A percentile compares a stretch with the other conserved stretches of the same genome.
Evolutionary conservation across 1,284 basidiomycete species (phyloP).

Genomic region (Cutaneotrichosporon daszewskae): DNA sequence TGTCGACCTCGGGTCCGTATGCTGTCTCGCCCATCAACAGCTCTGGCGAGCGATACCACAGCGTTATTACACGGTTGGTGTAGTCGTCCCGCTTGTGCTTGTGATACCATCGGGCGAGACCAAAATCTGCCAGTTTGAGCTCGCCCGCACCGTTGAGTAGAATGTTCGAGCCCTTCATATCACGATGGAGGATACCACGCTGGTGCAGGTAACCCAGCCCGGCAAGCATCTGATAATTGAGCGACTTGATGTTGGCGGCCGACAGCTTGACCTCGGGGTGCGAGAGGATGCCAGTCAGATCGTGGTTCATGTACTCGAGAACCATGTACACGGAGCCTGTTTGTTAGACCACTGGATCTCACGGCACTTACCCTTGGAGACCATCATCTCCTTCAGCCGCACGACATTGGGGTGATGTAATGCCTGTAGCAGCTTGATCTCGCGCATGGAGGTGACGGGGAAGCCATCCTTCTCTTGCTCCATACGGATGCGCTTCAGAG

Average conservation of each 20-base stretch:
- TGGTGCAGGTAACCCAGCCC: conserved; percentile 92
- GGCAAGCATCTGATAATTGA: conserved; percentile 88
- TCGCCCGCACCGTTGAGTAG: conserved; percentile 88
- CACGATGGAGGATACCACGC: conserved; percentile 92
- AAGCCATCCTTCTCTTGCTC: conserved; percentile 96
- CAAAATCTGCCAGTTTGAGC: conserved; percentile 95
- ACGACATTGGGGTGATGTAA: conserved; percentile 86
- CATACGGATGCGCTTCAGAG: conserved; percentile 96
- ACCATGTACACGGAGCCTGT: conserved; percentile 96
- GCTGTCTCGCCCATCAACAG: conserved; percentile 91
- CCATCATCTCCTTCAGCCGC: conserved; percentile 93
- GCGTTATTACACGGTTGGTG: conserved; percentile 96
- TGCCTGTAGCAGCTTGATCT: conserved; percentile 94
- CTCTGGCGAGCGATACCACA: conserved; percentile 98
- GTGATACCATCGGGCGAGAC: conserved; percentile 92
- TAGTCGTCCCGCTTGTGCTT: conserved; percentile 82
- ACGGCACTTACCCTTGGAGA: conserved; percentile 69
- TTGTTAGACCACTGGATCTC: not conserved
- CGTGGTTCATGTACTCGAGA: conserved; percentile 99
- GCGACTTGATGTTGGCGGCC: conserved; percentile 84
- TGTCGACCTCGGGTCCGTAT: conserved; percentile 98
- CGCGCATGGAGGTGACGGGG: conserved; percentile 96
- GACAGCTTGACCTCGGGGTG: conserved; percentile 82
- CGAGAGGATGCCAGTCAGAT: conserved; percentile 88
- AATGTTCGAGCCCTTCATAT: conserved; percentile 98